A percentile compares a stretch with the other conserved stretches of the same genome.
Evolutionary conservation across 148 eudicot genomes (phyloP).

Genomic region (Nepenthes mirabilis): DNA sequence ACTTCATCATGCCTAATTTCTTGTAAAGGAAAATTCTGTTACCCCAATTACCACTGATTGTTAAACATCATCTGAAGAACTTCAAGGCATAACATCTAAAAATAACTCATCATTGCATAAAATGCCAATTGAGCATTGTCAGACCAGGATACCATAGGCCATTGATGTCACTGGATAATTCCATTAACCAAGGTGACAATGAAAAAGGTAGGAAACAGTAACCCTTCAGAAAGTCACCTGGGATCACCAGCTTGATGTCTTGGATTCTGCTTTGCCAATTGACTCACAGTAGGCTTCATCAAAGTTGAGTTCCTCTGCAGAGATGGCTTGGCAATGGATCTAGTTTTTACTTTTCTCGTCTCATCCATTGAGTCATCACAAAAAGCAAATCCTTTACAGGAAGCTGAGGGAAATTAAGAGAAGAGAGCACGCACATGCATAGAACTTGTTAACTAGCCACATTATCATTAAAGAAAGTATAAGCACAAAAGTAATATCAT

Average conservation of each 20-base stretch:
- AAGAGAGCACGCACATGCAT: neutral
- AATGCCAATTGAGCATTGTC: too few species aligned
- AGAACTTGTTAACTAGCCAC: neutral
- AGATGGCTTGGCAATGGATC: slow-evolving; percentile 28
- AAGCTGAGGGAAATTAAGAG: slow-evolving; percentile 14
- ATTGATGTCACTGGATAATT: neutral
- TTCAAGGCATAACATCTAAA: too few species aligned
- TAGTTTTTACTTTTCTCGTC: slow-evolving; percentile 20
- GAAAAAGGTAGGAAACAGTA: neutral
- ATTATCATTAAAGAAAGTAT: too few species aligned
- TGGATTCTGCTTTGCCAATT: slow-evolving; percentile 77
- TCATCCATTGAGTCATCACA: slow-evolving; percentile 29
- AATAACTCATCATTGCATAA: too few species aligned
- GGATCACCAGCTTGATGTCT: slow-evolving; percentile 23
- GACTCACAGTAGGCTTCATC: slow-evolving; percentile 94
- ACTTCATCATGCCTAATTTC: neutral
- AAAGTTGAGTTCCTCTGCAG: slow-evolving; percentile 64
- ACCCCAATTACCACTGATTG: too few species aligned
- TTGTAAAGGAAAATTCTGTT: too few species aligned
- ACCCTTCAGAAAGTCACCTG: slow-evolving; percentile 27
- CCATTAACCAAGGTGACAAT: neutral
- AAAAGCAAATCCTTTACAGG: slow-evolving; percentile 34
- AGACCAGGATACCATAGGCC: too few species aligned
- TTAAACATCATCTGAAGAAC: too few species aligned
- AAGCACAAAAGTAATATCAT: too few species aligned